phyloP scores from a whole-genome alignment of 306 rosid genomes.

The Inga oerstediana region DNA sequence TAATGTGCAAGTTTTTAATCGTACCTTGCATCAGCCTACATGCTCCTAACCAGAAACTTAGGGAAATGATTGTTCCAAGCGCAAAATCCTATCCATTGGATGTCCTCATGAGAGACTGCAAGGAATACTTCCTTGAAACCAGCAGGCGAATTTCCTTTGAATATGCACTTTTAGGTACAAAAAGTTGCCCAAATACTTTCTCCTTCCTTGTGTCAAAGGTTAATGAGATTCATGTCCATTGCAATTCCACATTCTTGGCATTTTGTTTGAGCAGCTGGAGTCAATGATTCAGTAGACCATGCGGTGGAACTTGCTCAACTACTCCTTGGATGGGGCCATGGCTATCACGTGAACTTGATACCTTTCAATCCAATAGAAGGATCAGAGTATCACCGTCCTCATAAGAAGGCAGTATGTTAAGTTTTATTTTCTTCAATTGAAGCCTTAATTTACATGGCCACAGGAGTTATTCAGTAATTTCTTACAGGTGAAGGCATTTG shows the following conservation, averaged over 20 bases:
- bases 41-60: constrained; percentile 96
- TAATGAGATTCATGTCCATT: constrained; percentile 23
- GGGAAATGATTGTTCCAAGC: constrained; percentile 94
- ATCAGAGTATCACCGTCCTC: constrained; percentile 85
- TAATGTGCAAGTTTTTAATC: constrained; percentile 25
- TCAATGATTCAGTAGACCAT: constrained; percentile 80
- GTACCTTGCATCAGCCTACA: constrained; percentile 66
- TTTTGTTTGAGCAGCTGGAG: constrained; percentile 77
- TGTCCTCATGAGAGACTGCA: constrained; percentile 87
- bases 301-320: constrained; percentile 85
- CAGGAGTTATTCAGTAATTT: constrained; percentile 13
- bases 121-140: constrained; percentile 72
- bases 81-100: constrained; percentile 90
- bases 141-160: constrained; percentile 87
- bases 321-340: constrained; percentile 66
- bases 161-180: constrained; percentile 92
- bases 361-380: constrained; percentile 97
- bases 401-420: constrained; percentile 71
- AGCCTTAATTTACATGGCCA: constrained; percentile 24
- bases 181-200: constrained; percentile 15
- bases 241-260: constrained; percentile 22
- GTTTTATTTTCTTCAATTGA: constrained; percentile 14
- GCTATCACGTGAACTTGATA: constrained; percentile 88
- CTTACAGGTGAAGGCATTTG: constrained; percentile 76
- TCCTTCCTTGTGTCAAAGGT: constrained; percentile 12